Base-by-base conservation (phyloP, 2,329 filamentous ascomycete species). In the Colletotrichum magnum region DNA sequence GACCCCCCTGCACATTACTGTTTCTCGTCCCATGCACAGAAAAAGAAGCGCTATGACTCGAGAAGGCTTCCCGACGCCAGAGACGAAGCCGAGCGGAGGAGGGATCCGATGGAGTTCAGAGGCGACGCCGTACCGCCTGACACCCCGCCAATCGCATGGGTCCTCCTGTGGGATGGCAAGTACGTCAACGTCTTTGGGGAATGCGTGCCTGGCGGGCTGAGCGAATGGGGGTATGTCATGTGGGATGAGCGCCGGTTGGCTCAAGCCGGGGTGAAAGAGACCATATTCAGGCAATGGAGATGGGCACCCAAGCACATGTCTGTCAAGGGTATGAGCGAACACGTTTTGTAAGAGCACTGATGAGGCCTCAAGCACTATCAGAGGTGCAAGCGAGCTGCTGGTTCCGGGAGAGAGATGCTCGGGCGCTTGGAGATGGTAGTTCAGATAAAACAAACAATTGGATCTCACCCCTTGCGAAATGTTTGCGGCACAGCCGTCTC, bases 101-200 rank as follows among this genome's bases (percentile, higher is more conserved):
- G 41, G 24, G 18, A 48, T 5, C 18, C 16, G n/a, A 6, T 64
- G 4, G 43, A 18, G 18, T 64, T 64, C 13, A 13, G 15, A 2
- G 21, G 43, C 18, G 61, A 58, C 15, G 7, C 1, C 43, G 18
- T 56, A n/a, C 28, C 52, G 3, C 28, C 53, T 5, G 6, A 28
- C 24, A n/a, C 26, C 7, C 28, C 61, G 32, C 32, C 61, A 3
- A 36, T 58, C 15, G 61, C 9, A 21, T 58, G 61, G 61, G 61
- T 51, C 1, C 32, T 32, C 5, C n/a, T 51, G 18, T 58, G 61
- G 61, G 18, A 58, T 21, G 53, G 16, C 12, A 48, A 26, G 32
- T 43, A 64, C 21, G n/a, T 53, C 53, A 58, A 51, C 5, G 36
- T 64, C 15, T 58, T 41, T 41, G 45, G 18, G 9, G 53, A 58